A percentile compares a stretch with the other conserved stretches of the same genome.
phyloP scores from a whole-genome alignment of 441 rosid genomes.

The Monsonia emarginata region DNA sequence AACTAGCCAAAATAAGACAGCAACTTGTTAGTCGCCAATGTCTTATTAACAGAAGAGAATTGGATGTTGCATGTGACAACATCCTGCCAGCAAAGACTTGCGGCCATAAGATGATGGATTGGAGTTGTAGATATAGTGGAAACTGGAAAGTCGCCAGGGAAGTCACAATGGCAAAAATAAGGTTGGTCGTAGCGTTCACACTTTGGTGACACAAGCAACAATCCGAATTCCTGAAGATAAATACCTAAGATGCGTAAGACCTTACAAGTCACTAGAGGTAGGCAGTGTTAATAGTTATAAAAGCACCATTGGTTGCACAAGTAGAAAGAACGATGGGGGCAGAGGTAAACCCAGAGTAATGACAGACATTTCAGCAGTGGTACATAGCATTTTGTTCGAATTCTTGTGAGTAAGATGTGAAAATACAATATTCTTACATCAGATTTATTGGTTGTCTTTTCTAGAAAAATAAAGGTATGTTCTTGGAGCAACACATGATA shows the following conservation, averaged over 20 bases:
- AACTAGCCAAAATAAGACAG: not conserved
- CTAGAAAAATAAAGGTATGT: not conserved
- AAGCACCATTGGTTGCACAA: not conserved
- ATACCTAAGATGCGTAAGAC: not conserved
- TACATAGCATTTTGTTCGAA: not conserved
- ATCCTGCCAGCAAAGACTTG: not conserved
- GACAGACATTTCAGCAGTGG: not conserved
- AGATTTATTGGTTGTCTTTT: not conserved
- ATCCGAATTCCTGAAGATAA: not conserved
- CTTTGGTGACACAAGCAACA: not conserved
- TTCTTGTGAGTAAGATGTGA: not conserved
- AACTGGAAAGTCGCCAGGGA: not conserved
- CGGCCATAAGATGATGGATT: not conserved
- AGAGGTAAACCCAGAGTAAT: not conserved
- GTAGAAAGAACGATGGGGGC: not conserved
- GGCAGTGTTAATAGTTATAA: not conserved
- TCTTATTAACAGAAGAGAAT: not conserved
- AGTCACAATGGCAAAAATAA: constrained; percentile 1
- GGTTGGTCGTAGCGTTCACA: not conserved
- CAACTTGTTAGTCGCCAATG: not conserved
- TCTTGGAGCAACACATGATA: not conserved
- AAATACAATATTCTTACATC: not conserved
- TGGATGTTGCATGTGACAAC: not conserved
- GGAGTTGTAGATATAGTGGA: not conserved
- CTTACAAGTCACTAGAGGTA: not conserved